These are phyloP conservation scores for Debaryomyces nepalensis DNA, from an alignment of 1,139 yeast genomes.

Conservation along the genomic window DNA sequence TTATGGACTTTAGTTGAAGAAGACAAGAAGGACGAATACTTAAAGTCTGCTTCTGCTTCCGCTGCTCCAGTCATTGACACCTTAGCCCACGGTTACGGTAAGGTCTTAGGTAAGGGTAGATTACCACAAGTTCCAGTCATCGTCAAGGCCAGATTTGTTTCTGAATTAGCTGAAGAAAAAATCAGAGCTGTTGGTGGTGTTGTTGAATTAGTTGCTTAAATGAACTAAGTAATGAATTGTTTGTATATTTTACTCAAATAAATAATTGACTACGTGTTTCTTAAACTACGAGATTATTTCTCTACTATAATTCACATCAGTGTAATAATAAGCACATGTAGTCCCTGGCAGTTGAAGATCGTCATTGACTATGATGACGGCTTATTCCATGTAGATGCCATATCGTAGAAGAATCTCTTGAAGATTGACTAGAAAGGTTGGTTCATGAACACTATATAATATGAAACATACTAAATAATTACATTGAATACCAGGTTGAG, in stretches of 20 bases:
- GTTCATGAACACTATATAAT: too few relatives aligned
- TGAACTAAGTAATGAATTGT: constrained; percentile 16
- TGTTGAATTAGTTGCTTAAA: constrained; percentile 97
- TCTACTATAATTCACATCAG: constrained; percentile 11
- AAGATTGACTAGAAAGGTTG: too few relatives aligned
- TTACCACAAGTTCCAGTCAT: constrained; percentile 98
- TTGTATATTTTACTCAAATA: constrained; percentile 16
- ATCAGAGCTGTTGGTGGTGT: constrained; percentile 99
- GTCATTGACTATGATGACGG: too few relatives aligned
- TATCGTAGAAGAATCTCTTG: too few relatives aligned
- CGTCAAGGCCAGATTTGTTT: constrained; percentile 99
- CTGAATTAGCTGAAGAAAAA: constrained; percentile 99
- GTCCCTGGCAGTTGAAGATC: too few relatives aligned
- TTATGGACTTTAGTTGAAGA: constrained; percentile 97
- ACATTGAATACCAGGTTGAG: too few relatives aligned
- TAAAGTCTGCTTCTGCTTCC: constrained; percentile 80
- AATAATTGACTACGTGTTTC: constrained; percentile 18
- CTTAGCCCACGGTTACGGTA: constrained; percentile 99
- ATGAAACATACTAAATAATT: too few relatives aligned
- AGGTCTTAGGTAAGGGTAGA: constrained; percentile 99
- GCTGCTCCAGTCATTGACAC: constrained; percentile 99
- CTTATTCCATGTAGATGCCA: too few relatives aligned
- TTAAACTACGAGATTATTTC: constrained; percentile 9
- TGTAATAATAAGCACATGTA: constrained; percentile 1
- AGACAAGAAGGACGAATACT: constrained; percentile 94